Evolutionary conservation across 2,329 filamentous ascomycete species (phyloP).

Genomic region (Penicillium sp.): DNA sequence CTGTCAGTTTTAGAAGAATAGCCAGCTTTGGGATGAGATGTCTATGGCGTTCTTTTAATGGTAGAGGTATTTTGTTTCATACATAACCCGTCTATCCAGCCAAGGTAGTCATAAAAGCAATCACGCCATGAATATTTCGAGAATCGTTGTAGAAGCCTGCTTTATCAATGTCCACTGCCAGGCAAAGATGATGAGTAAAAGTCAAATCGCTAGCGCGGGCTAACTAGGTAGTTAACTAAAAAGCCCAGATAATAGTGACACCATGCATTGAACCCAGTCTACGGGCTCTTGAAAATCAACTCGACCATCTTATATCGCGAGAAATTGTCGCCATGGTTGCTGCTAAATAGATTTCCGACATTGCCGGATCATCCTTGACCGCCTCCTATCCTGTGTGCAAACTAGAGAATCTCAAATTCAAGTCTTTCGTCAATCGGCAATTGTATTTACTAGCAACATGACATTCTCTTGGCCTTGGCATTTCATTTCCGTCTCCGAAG

Average conservation of each 20-base stretch:
- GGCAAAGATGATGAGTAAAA: not conserved
- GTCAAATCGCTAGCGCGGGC: slow-evolving; percentile 10
- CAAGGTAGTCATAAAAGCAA: slow-evolving; percentile 22
- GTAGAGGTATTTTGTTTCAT: slow-evolving; percentile 30
- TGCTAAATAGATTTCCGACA: not conserved
- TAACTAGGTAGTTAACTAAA: not conserved
- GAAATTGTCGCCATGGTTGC: not conserved
- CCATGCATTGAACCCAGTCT: not conserved
- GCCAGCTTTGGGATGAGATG: slow-evolving; percentile 35
- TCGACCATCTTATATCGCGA: not conserved
- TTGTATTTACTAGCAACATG: slow-evolving; percentile 12
- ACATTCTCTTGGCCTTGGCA: slow-evolving; percentile 44
- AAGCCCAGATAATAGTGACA: too few species aligned
- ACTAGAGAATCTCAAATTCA: not conserved
- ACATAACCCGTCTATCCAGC: slow-evolving; percentile 21
- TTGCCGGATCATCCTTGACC: not conserved
- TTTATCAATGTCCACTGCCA: not conserved
- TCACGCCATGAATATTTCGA: slow-evolving; percentile 8
- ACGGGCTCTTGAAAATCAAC: not conserved
- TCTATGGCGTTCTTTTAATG: slow-evolving; percentile 36
- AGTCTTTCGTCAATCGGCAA: not conserved
- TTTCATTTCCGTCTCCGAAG: slow-evolving; percentile 48
- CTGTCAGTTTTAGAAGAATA: slow-evolving; percentile 36
- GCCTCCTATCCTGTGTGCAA: not conserved
- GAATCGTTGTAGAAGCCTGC: not conserved